Evolutionary conservation across 306 rosid genomes (phyloP).

Genomic region (Pyrus betulifolia): DNA sequence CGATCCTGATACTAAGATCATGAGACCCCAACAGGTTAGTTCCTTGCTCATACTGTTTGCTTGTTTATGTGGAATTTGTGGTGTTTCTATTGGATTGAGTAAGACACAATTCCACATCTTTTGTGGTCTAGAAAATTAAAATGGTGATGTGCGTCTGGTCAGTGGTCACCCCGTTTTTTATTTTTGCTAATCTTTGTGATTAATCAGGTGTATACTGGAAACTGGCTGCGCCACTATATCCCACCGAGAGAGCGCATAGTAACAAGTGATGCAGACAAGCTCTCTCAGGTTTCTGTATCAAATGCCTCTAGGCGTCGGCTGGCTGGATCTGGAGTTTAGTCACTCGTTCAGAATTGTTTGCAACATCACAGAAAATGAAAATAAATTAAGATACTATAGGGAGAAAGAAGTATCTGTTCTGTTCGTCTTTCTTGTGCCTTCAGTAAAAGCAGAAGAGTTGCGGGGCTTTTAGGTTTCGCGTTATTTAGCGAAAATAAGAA

Average conservation of each 20-base stretch:
- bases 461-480: not conserved
- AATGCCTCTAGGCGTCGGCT: slow-evolving; percentile 75
- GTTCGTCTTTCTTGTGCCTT: not conserved
- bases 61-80: not conserved
- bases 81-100: not conserved
- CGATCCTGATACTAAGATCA: slow-evolving; percentile 87
- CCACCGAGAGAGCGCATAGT: slow-evolving; percentile 42
- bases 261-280: slow-evolving; percentile 46
- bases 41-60: not conserved
- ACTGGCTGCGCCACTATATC: slow-evolving; percentile 67
- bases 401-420: not conserved
- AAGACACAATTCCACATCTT: too few relatives aligned
- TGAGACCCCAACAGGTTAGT: slow-evolving; percentile 82
- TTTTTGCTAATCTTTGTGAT: slow-evolving; percentile 4
- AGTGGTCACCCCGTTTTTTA: not conserved
- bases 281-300: slow-evolving; percentile 63
- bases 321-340: slow-evolving; percentile 56
- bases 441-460: not conserved
- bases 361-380: slow-evolving; percentile 6
- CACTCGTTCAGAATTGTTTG: not conserved
- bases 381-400: not conserved
- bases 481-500: not conserved
- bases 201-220: slow-evolving; percentile 70
- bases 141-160: too few relatives aligned
- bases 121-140: too few relatives aligned